A percentile compares a stretch with the other conserved stretches of the same genome.
These are phyloP conservation scores for Capsicum rhomboideum DNA, from an alignment of 257 asterid genomes.

Conservation along the genomic window DNA sequence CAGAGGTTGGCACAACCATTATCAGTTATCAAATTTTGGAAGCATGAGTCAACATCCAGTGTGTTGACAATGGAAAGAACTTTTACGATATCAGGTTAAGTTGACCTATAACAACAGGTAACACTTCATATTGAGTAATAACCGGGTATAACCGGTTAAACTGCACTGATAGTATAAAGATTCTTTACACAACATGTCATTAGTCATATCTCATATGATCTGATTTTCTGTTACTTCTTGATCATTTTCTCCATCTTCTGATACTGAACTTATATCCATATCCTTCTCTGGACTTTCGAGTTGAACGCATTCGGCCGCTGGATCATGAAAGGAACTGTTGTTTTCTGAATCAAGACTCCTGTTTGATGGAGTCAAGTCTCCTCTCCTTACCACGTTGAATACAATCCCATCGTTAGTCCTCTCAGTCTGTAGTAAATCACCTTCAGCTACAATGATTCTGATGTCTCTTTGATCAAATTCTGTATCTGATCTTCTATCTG, in stretches of 20 bases:
- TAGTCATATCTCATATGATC: background rate
- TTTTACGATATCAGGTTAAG: background rate
- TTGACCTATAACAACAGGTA: background rate
- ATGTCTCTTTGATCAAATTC: constrained; percentile 47
- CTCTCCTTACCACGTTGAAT: constrained; percentile 75
- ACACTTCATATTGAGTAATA: background rate
- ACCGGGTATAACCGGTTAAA: background rate
- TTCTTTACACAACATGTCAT: background rate
- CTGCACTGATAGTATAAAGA: background rate
- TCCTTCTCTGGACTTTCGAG: constrained; percentile 55
- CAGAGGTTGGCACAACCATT: background rate
- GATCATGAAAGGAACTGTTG: constrained; percentile 23
- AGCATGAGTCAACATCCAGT: background rate
- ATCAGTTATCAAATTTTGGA: background rate
- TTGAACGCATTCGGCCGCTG: constrained; percentile 57
- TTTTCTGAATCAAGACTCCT: constrained; percentile 52
- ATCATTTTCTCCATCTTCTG: constrained; percentile 40
- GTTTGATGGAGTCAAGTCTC: constrained; percentile 51
- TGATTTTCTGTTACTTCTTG: constrained; percentile 3
- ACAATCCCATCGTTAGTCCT: constrained; percentile 70
- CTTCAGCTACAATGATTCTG: constrained; percentile 55
- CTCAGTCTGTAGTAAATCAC: constrained; percentile 82
- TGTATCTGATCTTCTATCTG: constrained; percentile 41
- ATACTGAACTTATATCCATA: constrained; percentile 46
- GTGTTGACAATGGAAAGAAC: background rate